Percentiles rank a stretch among this genome's conserved stretches.
These are phyloP conservation scores for Wilhelminamyces savonicus DNA, from an alignment of 805 yeast species.

Conservation along the genomic window DNA sequence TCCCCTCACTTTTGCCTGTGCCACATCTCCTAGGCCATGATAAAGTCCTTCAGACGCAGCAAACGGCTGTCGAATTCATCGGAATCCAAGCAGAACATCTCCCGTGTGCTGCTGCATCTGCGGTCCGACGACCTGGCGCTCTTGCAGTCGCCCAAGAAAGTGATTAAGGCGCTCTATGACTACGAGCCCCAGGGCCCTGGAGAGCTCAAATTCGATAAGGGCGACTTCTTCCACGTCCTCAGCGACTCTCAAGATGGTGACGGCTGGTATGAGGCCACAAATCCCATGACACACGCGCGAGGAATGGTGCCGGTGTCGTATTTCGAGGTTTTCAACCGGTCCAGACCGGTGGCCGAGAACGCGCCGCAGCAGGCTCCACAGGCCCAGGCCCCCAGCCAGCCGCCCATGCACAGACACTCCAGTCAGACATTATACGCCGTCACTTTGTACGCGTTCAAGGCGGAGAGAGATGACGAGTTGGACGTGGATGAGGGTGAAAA, in stretches of 20 bases:
- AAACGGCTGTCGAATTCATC: constrained; percentile 31
- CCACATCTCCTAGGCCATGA: too few species aligned
- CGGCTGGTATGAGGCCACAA: constrained; percentile 84
- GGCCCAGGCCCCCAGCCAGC: neutral
- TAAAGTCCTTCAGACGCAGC: constrained; percentile 36
- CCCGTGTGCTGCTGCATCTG: constrained; percentile 19
- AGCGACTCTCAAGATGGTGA: constrained; percentile 18
- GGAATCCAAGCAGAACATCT: constrained; percentile 26
- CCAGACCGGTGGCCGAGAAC: constrained; percentile 33
- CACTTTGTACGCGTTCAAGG: constrained; percentile 79
- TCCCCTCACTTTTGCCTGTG: too few species aligned
- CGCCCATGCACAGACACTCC: constrained; percentile 14
- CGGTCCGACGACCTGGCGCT: constrained; percentile 11
- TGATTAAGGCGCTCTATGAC: constrained; percentile 74
- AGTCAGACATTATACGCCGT: constrained; percentile 68
- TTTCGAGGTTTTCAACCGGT: constrained; percentile 71
- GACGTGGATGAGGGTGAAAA: constrained; percentile 82
- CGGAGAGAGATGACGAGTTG: constrained; percentile 80
- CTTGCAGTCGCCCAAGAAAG: constrained; percentile 64
- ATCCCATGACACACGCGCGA: constrained; percentile 67
- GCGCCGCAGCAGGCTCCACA: constrained; percentile 1
- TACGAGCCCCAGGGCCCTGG: constrained; percentile 76
- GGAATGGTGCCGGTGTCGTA: constrained; percentile 87
- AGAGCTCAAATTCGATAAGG: constrained; percentile 70
- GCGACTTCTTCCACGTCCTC: constrained; percentile 82